phyloP scores from a whole-genome alignment of 352 stramenopile species.

The Pythium phragmiticola region DNA sequence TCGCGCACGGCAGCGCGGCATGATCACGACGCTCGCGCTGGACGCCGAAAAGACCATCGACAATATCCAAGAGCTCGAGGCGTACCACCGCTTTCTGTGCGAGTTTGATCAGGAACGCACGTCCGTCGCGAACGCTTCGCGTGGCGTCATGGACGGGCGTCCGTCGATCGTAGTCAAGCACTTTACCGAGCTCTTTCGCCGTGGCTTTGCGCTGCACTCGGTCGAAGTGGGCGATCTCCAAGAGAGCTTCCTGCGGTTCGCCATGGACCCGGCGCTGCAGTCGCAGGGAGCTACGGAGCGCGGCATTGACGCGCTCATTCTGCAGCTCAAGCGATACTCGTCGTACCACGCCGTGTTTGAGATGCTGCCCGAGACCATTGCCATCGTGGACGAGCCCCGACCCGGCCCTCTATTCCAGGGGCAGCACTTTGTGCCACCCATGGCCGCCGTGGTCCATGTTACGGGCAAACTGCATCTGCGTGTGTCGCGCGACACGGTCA shows the following conservation, averaged over 20 bases:
- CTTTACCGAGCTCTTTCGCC: constrained; percentile 49
- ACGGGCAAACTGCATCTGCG: constrained; percentile 42
- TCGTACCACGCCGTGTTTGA: constrained; percentile 66
- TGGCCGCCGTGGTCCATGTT: constrained; percentile 35
- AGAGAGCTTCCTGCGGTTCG: constrained; percentile 53
- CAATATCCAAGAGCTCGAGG: constrained; percentile 42
- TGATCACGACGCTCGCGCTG: constrained; percentile 60
- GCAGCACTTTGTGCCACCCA: neutral
- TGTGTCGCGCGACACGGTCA: constrained; percentile 63
- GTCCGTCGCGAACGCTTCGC: neutral
- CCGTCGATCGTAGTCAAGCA: constrained; percentile 45
- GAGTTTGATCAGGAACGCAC: constrained; percentile 21
- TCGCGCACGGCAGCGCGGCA: constrained; percentile 54
- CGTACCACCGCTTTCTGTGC: constrained; percentile 52
- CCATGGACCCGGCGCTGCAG: constrained; percentile 35
- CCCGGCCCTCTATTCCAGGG: constrained; percentile 1
- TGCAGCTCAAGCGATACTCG: constrained; percentile 70
- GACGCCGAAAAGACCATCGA: constrained; percentile 53
- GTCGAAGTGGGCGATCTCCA: constrained; percentile 53
- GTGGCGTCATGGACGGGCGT: constrained; percentile 15
- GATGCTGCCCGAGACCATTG: constrained; percentile 23
- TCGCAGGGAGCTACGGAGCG: constrained; percentile 36
- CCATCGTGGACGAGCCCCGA: constrained; percentile 29
- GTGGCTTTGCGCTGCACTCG: constrained; percentile 68
- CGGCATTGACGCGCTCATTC: constrained; percentile 47